Base-by-base conservation (phyloP, 73 alveolate genomes). In the Paramecium primaurelia region DNA sequence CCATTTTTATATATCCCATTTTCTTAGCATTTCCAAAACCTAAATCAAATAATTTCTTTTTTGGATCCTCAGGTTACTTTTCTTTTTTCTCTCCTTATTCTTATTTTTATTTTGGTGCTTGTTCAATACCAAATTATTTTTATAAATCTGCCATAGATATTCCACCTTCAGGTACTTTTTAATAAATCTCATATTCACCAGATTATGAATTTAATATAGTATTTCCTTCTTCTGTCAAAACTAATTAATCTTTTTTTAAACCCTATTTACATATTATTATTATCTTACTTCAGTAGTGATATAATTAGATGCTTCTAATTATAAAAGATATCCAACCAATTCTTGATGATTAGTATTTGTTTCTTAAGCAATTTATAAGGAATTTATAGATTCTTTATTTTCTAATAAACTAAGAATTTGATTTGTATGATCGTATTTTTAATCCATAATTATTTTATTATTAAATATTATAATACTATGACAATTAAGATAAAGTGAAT, bases 21-120 rank as follows among this genome's bases (percentile, higher is more conserved):
- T 47, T 88, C 89, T 49, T 88, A 20, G 89, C 93, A 68, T 88
- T 88, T 8, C 58, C 71, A 45, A 88, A 88, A 40, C 93, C 93
- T 32, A 68, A 64, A 47, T 88, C 69, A 77, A 40, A 88, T 32
- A 22, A 20, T 28, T 59, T 59, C 75, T 59, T 77, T 25, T 38
- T 68, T 4, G 93, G 84, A 38, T 64, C 93, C 36, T 37, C 68
- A 4, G 28, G 5, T 14, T n/a, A 16, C 20, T 69, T 69, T 4
- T 86, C 86, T 85, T 58, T 58, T 30, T 59, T 58, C 71, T 86
- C 80, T 71, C 64, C 64, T 71, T 71, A 85, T 38, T 85, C 71
- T 47, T 85, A 30, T 51, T 85, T 85, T 37, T 49, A 44, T 54
- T 71, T 71, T 11, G 40, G 30, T 8, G 22, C 40, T 47, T 54